Evolutionary conservation across 352 stramenopile genomes (phyloP), one percentile per base, ranked within the genome.

Genomic region (Saprolegnia parasitica): DNA sequence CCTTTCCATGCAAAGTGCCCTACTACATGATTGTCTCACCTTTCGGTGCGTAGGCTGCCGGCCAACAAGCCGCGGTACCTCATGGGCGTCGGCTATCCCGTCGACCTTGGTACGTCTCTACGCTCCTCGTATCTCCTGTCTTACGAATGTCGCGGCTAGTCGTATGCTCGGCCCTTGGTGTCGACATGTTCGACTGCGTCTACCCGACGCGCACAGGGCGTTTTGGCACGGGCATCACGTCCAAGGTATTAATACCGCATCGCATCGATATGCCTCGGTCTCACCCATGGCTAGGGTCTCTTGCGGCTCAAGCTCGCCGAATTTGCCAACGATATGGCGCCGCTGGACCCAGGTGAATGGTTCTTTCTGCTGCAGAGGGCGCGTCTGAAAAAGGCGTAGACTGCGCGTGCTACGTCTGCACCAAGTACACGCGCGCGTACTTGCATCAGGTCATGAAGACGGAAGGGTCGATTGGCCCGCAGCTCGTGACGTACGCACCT

Each of bases 161-260:
- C 1, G 91, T 99, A 32, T 99, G 96, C 78, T 98, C 93, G 24
- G 94, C 91, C 6, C 77, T 99, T 5, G 96, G 96, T 29, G 95
- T 98, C 5, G 96, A 99, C 76, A 98, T 99, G 95, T 96, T 89
- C 65, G 97, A 99, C 83, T 99, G 96, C 77, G 96, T 99, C 10
- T 99, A 98, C 79, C 96, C 96, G 6, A 99, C 96, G 50, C 83
- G 96, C 40, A 99, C 96, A 32, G 97, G 92, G 39, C 76, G 96
- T 23, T 98, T 99, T 77, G 96, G 96, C 26, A 97, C 97, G 1
- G 96, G 96, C 11, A 86, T 99, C 68, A 79, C 93, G 23, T 66
- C 76, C n/a, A 75, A 75, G 20, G 39, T 65, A 56, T 68, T 71
- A 74, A 13, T 78, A 78, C 47, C 81, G 71, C 6, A 64, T 90